Conservation (phyloP, 2,329 filamentous ascomycete genomes). For the Colletotrichum spaethianum region DNA sequence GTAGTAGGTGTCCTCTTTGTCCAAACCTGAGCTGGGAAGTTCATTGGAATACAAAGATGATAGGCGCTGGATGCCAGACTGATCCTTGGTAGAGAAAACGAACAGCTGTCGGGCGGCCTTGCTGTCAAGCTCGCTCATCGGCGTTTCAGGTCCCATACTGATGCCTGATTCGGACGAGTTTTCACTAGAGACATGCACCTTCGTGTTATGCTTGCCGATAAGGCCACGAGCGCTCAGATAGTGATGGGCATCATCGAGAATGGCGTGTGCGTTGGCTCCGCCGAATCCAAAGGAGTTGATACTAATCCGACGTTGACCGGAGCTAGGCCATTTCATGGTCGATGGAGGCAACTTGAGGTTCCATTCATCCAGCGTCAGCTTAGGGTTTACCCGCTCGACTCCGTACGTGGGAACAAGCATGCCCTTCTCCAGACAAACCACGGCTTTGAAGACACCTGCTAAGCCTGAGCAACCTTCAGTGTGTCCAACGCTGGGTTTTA, state of each 20-base stretch:
- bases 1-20: too few relatives aligned
- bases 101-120: conserved; percentile 28
- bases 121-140: not conserved
- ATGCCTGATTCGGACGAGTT: conserved; percentile 11
- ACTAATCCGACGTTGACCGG: conserved; percentile 63
- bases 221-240: conserved; percentile 12
- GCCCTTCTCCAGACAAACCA: too few relatives aligned
- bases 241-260: conserved; percentile 48
- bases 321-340: not conserved
- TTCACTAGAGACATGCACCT: too few relatives aligned
- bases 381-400: too few relatives aligned
- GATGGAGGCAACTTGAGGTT: too few relatives aligned
- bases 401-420: too few relatives aligned
- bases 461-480: too few relatives aligned
- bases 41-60: not conserved
- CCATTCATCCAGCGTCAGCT: too few relatives aligned
- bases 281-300: conserved; percentile 37
- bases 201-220: conserved; percentile 1
- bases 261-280: conserved; percentile 35
- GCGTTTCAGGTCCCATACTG: conserved; percentile 5
- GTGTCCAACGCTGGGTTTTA: too few relatives aligned
- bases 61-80: conserved; percentile 7
- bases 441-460: too few relatives aligned
- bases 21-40: too few relatives aligned
- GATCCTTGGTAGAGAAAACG: conserved; percentile 15